These are phyloP conservation scores for Pseudocercospora pini-densiflorae DNA, from an alignment of 2,329 filamentous ascomycete species.

Conservation along the genomic window DNA sequence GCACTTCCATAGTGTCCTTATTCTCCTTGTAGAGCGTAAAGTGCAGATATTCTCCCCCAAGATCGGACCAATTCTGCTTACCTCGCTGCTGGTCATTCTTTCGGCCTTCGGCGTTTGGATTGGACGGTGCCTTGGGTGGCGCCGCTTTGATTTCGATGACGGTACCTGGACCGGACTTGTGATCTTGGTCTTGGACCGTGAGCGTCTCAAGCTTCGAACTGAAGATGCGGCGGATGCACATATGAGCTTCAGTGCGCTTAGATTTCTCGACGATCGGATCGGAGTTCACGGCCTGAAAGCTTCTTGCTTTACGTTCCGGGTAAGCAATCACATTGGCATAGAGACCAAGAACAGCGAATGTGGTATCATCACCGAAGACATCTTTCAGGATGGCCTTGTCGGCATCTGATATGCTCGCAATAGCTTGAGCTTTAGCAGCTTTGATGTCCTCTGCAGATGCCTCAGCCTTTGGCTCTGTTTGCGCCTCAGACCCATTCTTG, in stretches of 20 bases:
- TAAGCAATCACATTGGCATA: conserved; percentile 58
- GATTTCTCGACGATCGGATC: conserved; percentile 64
- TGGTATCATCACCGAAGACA: conserved; percentile 58
- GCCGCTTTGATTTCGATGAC: conserved; percentile 62
- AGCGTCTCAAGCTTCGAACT: conserved; percentile 75
- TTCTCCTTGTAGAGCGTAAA: conserved; percentile 97
- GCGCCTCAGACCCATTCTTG: neutral
- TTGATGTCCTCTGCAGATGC: conserved; percentile 13
- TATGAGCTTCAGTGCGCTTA: conserved; percentile 66
- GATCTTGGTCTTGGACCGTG: conserved; percentile 69
- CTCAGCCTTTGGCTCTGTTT: neutral
- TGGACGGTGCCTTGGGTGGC: conserved; percentile 35
- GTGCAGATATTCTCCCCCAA: conserved; percentile 81
- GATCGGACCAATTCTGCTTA: conserved; percentile 65
- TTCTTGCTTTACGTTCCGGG: conserved; percentile 60
- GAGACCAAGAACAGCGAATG: conserved; percentile 58
- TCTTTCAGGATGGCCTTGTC: conserved; percentile 44
- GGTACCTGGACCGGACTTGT: conserved; percentile 57
- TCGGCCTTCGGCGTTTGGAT: conserved; percentile 23
- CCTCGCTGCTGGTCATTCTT: conserved; percentile 38
- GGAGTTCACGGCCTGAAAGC: conserved; percentile 59
- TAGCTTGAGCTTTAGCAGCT: conserved; percentile 23
- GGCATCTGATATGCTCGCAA: conserved; percentile 41
- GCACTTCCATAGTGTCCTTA: conserved; percentile 92
- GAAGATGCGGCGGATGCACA: conserved; percentile 77